phyloP scores from a whole-genome alignment of 129 eudicot species.

The Saussurea involucrata region DNA sequence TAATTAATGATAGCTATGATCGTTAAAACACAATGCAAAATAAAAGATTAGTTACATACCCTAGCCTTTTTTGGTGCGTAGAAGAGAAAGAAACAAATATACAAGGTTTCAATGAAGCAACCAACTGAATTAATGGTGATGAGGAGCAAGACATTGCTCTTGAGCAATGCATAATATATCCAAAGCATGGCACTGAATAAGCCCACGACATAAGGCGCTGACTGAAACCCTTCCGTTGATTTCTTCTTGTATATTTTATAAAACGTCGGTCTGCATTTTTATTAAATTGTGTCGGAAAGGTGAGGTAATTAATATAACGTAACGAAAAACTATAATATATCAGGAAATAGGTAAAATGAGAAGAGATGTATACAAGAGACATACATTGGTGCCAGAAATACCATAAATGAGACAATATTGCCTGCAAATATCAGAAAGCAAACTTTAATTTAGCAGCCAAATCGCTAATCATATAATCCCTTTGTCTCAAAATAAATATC shows the following conservation, averaged over 20 bases:
- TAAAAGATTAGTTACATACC: slow-evolving; percentile 1
- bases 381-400: slow-evolving; percentile 68
- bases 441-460: background rate
- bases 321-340: background rate
- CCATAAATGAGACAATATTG: slow-evolving; percentile 62
- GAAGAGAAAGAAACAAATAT: slow-evolving; percentile 54
- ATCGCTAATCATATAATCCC: background rate
- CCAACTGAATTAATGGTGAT: slow-evolving; percentile 71
- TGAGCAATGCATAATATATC: slow-evolving; percentile 66
- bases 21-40: background rate
- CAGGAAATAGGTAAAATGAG: background rate
- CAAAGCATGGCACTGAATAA: slow-evolving; percentile 75
- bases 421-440: slow-evolving; percentile 23
- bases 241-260: slow-evolving; percentile 53
- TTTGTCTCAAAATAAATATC: too few species aligned
- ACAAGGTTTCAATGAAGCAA: slow-evolving; percentile 52
- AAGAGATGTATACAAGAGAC: background rate
- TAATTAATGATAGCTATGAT: background rate
- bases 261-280: slow-evolving; percentile 58
- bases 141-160: slow-evolving; percentile 48
- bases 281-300: background rate
- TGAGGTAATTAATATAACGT: slow-evolving; percentile 32
- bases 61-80: slow-evolving; percentile 50
- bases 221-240: slow-evolving; percentile 66
- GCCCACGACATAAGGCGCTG: slow-evolving; percentile 65